Percentiles rank a stretch among this genome's conserved stretches.
phyloP scores from a whole-genome alignment of 1,284 basidiomycete genomes.

The Trichosporon sp. region DNA sequence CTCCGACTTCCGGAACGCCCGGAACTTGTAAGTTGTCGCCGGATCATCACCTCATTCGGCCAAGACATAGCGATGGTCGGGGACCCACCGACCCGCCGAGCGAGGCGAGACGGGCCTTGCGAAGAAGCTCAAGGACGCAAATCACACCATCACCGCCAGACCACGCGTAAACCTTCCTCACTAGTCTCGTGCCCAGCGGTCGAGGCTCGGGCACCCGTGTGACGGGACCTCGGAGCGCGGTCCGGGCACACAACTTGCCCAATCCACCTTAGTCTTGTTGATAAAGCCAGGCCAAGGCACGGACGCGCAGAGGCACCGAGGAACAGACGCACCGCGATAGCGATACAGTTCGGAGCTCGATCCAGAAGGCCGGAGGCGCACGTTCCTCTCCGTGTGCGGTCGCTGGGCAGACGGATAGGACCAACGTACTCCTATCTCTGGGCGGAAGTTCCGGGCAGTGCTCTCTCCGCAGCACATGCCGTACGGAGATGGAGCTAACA shows the following conservation, averaged over 20 bases:
- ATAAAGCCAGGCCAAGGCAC: neutral
- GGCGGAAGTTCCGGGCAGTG: neutral
- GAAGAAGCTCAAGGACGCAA: neutral
- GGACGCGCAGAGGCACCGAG: neutral
- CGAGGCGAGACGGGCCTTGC: neutral
- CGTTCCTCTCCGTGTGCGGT: neutral
- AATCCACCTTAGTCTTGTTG: neutral
- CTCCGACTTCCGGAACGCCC: neutral
- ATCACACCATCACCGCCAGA: neutral
- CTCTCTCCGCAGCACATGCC: neutral
- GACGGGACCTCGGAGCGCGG: neutral
- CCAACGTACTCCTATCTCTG: neutral
- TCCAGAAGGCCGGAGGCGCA: neutral
- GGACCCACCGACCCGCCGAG: neutral
- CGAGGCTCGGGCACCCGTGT: neutral
- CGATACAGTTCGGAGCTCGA: neutral
- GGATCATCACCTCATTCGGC: neutral
- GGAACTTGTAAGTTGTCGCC: neutral
- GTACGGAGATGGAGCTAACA: neutral
- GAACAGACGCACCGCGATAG: neutral
- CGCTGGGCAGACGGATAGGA: neutral
- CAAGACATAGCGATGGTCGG: neutral
- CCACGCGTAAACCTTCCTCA: neutral
- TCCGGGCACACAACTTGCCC: neutral
- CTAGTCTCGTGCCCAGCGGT: neutral